Evolutionary conservation across 306 rosid genomes (phyloP).

Genomic region (Casuarina equisetifolia): DNA sequence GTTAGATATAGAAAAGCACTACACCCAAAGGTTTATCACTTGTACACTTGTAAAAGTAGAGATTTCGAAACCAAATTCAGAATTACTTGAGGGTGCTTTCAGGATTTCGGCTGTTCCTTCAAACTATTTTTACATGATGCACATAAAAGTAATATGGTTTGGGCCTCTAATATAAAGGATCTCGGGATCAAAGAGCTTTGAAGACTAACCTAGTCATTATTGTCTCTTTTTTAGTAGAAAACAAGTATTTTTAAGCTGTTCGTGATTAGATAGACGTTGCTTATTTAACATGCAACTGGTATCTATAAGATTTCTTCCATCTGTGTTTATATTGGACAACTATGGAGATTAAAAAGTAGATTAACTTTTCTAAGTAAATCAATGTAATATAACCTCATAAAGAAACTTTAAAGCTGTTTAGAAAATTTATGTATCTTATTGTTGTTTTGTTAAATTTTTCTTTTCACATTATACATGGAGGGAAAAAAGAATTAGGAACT

Average conservation of each 20-base stretch:
- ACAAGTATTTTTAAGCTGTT: not conserved
- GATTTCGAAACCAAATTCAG: not conserved
- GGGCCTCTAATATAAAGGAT: too few species aligned
- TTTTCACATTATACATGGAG: slow-evolving; percentile 32
- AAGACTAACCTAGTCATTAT: not conserved
- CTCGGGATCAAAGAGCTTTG: not conserved
- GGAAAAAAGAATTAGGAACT: slow-evolving; percentile 33
- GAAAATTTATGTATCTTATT: not conserved
- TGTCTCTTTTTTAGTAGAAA: not conserved
- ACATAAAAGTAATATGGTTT: not conserved
- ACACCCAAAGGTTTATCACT: not conserved
- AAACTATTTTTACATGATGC: not conserved
- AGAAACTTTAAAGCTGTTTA: not conserved
- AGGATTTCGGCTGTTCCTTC: not conserved
- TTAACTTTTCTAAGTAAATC: not conserved
- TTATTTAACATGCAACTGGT: too few species aligned
- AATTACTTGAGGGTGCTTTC: not conserved
- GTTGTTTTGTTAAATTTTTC: slow-evolving; percentile 34
- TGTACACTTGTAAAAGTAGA: not conserved
- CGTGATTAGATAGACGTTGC: not conserved
- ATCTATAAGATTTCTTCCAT: too few species aligned
- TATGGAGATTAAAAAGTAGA: not conserved
- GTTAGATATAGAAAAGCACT: too few species aligned
- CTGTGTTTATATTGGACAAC: too few species aligned
- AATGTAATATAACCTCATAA: not conserved